Conservation (phyloP, 2,329 filamentous ascomycete species). For the Lachnellula suecica region DNA sequence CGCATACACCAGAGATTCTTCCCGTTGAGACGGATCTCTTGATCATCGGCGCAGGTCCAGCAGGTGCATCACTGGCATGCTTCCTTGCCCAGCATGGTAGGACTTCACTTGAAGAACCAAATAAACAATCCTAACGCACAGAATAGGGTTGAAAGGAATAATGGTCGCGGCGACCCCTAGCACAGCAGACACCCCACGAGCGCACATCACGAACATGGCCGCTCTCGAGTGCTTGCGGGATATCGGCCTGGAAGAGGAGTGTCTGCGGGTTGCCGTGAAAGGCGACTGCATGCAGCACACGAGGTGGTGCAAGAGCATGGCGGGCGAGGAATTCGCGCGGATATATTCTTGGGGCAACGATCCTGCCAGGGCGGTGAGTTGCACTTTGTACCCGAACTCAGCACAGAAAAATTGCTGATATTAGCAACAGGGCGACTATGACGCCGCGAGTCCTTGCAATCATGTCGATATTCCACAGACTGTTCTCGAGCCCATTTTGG, state of each 20-base stretch:
- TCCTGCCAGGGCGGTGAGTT: constrained; percentile 40
- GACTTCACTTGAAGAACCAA: neutral
- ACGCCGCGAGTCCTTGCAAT: constrained; percentile 41
- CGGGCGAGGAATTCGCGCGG: constrained; percentile 50
- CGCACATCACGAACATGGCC: constrained; percentile 59
- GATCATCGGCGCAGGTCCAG: constrained; percentile 52
- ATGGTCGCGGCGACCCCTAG: constrained; percentile 49
- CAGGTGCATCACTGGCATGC: constrained; percentile 52
- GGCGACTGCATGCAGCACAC: constrained; percentile 47
- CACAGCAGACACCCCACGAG: constrained; percentile 56
- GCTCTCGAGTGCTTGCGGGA: constrained; percentile 55
- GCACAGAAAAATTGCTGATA: neutral
- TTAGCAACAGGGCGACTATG: constrained; percentile 41
- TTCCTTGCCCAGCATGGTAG: constrained; percentile 50
- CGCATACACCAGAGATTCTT: neutral
- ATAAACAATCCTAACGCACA: neutral
- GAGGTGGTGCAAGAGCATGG: constrained; percentile 52
- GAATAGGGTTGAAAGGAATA: constrained; percentile 48
- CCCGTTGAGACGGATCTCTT: constrained; percentile 43
- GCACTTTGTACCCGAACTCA: neutral
- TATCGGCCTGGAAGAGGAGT: constrained; percentile 46
- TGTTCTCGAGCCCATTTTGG: constrained; percentile 46
- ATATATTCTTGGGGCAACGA: constrained; percentile 51
- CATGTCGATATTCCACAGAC: constrained; percentile 47
- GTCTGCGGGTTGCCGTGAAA: constrained; percentile 36